Evolutionary conservation across 805 yeast species (phyloP).

Genomic region (Kluyveromyces aestuarii): DNA sequence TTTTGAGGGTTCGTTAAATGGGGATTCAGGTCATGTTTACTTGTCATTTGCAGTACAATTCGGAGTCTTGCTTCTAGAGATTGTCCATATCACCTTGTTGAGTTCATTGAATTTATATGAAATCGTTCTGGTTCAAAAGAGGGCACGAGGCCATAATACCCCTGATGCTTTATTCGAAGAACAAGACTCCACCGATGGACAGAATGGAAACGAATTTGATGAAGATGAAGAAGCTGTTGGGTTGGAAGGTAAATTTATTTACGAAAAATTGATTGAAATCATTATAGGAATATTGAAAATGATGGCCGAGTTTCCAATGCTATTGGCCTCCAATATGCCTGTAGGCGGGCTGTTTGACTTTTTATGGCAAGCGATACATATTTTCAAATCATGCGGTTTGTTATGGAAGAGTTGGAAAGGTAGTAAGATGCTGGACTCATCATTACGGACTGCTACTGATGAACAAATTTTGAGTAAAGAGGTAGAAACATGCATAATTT

Average conservation of each 20-base stretch:
- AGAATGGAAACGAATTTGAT: conserved; percentile 38
- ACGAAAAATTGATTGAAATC: conserved; percentile 49
- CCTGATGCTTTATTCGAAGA: neutral
- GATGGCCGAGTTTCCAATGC: conserved; percentile 36
- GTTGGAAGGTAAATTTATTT: conserved; percentile 65
- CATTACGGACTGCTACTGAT: conserved; percentile 51
- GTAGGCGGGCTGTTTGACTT: conserved; percentile 9
- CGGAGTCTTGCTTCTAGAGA: conserved; percentile 50
- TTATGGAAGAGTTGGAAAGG: conserved; percentile 35
- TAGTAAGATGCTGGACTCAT: conserved; percentile 53
- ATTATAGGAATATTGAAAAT: conserved; percentile 40
- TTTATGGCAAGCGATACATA: conserved; percentile 22
- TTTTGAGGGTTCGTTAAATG: conserved; percentile 33
- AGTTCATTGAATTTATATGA: conserved; percentile 42
- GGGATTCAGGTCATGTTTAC: conserved; percentile 41
- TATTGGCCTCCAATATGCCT: conserved; percentile 39
- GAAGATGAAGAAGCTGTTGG: conserved; percentile 21
- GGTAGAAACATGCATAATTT: conserved; percentile 66
- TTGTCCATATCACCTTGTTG: conserved; percentile 26
- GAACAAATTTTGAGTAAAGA: conserved; percentile 56
- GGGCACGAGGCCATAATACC: conserved; percentile 5
- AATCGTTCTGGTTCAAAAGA: conserved; percentile 19
- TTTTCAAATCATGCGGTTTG: conserved; percentile 30
- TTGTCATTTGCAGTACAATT: conserved; percentile 62
- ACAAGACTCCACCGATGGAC: conserved; percentile 3